Evolutionary conservation across 2,329 filamentous ascomycete genomes (phyloP), one percentile per base, ranked within the genome.

Genomic region (Phaeoacremonium minimum): DNA sequence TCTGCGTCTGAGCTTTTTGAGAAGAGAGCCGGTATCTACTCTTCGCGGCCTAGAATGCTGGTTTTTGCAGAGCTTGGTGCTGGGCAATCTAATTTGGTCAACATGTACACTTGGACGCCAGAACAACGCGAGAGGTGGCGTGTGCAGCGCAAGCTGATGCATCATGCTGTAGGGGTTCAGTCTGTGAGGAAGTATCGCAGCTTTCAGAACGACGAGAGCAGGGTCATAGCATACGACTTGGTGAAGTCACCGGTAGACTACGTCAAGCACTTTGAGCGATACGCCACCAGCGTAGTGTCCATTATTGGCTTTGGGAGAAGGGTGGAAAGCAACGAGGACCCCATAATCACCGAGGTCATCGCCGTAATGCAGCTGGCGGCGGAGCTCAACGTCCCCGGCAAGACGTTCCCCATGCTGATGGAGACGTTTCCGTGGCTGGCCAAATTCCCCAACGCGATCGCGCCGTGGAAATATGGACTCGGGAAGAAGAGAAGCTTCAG

Each of bases 261-360:
- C 40, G 72, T 74, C 13, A 67, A 66, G 43, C 71, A 75, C 38
- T 67, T 75, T 32, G 72, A 77, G 55, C 60, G 73, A 9, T 63
- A 69, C 32, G 71, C 73, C 9, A 73, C 71, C 1, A 72, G 67
- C 33, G 72, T 75, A 1, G 68, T 75, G 1, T 71, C 66, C 7
- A 71, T 75, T 34, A 74, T 80, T 42, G 76, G 69, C 0, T 78
- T 76, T 47, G 75, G 75, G 1, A 58, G 74, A 7, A 59, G 76
- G 8, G 66, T 76, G 1, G 64, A 63, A 7, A 66, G 52, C 35
- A 68, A 55, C 46, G 58, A 68, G 13, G 75, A 80, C 45, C 73
- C 74, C 5, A 75, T 76, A 47, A 71, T 78, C 41, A 75, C 73
- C 4, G 74, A 79, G 48, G 75, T 74, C n/a, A 72, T 79, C 39